These are phyloP conservation scores for Geotrichum histeridarum DNA, from an alignment of 1,139 yeast genomes.

Conservation along the genomic window DNA sequence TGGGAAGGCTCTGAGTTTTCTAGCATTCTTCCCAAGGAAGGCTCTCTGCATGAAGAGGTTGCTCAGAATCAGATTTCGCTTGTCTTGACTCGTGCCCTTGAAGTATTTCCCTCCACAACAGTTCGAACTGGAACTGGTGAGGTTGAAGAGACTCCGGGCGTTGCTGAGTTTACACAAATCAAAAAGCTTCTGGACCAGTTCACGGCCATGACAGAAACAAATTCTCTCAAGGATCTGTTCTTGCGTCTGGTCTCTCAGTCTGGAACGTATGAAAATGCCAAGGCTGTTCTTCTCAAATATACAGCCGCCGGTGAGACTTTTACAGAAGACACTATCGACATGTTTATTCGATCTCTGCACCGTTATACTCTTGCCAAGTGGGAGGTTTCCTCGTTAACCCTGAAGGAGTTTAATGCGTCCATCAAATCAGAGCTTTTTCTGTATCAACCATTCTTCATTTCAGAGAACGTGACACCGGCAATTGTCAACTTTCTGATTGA, in stretches of 20 bases:
- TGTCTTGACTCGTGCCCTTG: constrained; percentile 22
- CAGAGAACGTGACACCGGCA: constrained; percentile 20
- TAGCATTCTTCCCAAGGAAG: constrained; percentile 2
- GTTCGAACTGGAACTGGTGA: constrained; percentile 21
- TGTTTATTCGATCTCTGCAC: constrained; percentile 27
- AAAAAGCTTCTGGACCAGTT: constrained; percentile 19
- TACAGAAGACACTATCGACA: constrained; percentile 28
- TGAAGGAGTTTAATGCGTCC: constrained; percentile 25
- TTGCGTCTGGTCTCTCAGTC: constrained; percentile 30
- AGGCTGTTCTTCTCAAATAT: constrained; percentile 23
- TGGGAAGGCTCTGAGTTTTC: constrained; percentile 3
- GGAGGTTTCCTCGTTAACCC: constrained; percentile 23
- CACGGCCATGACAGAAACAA: constrained; percentile 11
- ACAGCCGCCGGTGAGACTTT: constrained; percentile 23
- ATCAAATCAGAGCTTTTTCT: constrained; percentile 25
- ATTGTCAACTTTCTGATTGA: constrained; percentile 28
- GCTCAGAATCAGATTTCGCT: constrained; percentile 13
- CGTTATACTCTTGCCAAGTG: constrained; percentile 26
- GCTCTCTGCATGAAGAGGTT: neutral
- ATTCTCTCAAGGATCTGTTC: constrained; percentile 28
- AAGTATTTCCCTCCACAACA: constrained; percentile 21
- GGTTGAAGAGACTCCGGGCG: constrained; percentile 22
- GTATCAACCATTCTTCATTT: constrained; percentile 24
- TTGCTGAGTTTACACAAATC: constrained; percentile 22
- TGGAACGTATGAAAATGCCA: constrained; percentile 30